Conservation (phyloP, 2,329 filamentous ascomycete species). For the Colletotrichum lupini region DNA sequence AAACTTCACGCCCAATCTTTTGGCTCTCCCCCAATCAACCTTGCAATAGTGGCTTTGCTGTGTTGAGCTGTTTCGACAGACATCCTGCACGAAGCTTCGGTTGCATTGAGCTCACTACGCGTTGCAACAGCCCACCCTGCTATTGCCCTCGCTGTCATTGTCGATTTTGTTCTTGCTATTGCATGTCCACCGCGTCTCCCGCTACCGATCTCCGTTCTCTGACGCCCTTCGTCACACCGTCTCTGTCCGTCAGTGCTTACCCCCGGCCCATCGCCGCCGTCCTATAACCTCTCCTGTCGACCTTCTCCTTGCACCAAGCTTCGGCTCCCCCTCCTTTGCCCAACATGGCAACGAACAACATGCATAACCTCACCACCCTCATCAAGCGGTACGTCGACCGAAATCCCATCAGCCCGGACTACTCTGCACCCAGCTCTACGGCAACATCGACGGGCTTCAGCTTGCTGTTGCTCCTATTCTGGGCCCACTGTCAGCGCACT, state of each 20-base stretch:
- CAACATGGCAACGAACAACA: slow-evolving; percentile 81
- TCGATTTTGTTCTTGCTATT: background rate
- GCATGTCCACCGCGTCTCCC: background rate
- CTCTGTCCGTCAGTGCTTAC: slow-evolving; percentile 3
- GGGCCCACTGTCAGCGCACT: background rate
- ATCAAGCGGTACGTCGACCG: slow-evolving; percentile 86
- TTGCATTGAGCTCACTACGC: background rate
- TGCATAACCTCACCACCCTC: slow-evolving; percentile 96
- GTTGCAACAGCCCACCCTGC: background rate
- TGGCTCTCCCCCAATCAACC: background rate
- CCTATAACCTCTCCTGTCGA: background rate
- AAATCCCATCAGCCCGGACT: slow-evolving; percentile 12
- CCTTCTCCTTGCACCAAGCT: slow-evolving; percentile 7
- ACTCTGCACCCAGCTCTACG: background rate
- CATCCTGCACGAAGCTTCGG: background rate
- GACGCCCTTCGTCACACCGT: slow-evolving; percentile 13
- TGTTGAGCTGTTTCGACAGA: background rate
- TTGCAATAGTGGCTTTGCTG: background rate
- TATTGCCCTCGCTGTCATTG: background rate
- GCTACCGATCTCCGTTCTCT: background rate
- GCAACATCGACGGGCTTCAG: background rate
- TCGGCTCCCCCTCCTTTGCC: background rate
- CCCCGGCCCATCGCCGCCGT: slow-evolving; percentile 5
- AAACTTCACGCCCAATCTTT: slow-evolving; percentile 8
- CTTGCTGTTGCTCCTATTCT: background rate